A percentile compares a stretch with the other conserved stretches of the same genome.
phyloP scores from a whole-genome alignment of 208 protist species.

The Eutreptiella sp. region DNA sequence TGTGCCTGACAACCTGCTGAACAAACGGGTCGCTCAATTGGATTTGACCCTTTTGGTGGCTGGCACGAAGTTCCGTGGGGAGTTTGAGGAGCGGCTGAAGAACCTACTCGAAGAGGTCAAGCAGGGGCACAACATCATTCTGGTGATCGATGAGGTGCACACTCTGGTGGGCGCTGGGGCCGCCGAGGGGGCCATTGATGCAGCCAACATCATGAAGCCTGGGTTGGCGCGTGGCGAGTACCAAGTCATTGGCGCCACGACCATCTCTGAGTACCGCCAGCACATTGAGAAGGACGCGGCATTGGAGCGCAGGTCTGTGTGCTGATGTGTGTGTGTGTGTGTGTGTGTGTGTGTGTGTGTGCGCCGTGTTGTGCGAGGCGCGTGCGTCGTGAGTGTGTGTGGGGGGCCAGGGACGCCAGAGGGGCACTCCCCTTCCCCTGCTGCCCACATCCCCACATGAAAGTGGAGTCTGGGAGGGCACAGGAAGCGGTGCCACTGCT shows the following conservation, averaged over 20 bases:
- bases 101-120: constrained; percentile 95
- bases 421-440: too few relatives aligned
- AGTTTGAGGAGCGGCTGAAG: constrained; percentile 99
- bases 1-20: too few relatives aligned
- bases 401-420: too few relatives aligned
- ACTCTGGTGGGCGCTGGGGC: constrained; percentile 91
- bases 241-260: constrained; percentile 94
- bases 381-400: too few relatives aligned
- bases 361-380: too few relatives aligned
- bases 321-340: too few relatives aligned
- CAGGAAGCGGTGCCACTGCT: too few relatives aligned
- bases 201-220: constrained; percentile 98
- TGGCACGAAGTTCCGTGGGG: constrained; percentile 96
- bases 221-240: constrained; percentile 91
- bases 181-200: constrained; percentile 89
- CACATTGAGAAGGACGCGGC: constrained; percentile 97
- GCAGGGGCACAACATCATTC: constrained; percentile 86
- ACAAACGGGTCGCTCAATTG: constrained; percentile 52
- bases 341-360: too few relatives aligned
- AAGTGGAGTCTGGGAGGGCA: too few relatives aligned
- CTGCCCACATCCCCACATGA: too few relatives aligned
- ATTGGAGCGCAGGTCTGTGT: constrained; percentile 90
- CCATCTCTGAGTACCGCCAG: constrained; percentile 92
- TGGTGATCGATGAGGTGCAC: constrained; percentile 99
- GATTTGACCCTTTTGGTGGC: constrained; percentile 98